Evolutionary conservation across 768 basidiomycete genomes (phyloP), one percentile per base, ranked within the genome.

Genomic region (Sporobolomyces pararoseus): DNA sequence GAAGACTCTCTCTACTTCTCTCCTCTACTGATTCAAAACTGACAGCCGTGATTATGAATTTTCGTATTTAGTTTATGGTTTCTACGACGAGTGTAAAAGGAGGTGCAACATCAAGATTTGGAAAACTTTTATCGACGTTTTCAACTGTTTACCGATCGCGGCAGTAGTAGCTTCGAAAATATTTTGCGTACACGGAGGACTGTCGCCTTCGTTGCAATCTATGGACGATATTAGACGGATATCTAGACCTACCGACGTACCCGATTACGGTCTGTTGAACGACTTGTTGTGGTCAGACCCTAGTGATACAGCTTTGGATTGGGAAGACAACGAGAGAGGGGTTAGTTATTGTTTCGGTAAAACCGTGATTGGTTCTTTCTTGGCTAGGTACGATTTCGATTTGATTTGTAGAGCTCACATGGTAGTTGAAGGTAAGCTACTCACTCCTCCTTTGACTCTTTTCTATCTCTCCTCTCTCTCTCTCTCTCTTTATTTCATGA

Each of bases 151-250:
- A 17, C 96, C 96, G 58, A 98, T 99, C 77, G 94, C 95, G 47
- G 93, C 96, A 37, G 90, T 99, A 78, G 96, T 99, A 57, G 96
- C 95, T 12, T 92, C 91, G 76, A 99, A 99, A 83, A 99, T 99
- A 78, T 99, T 99, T 81, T 98, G 96, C 78, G 96, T 99, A 19
- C 96, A 99, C 77, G 78, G 78, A 37, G 93, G 96, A 25, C 85
- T 99, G 46, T 93, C 91, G 13, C 92, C 92, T 27, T 91, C 90
- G 23, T 83, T 95, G 51, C 87, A 91, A 79, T 85, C 91, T 52
- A 98, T 99, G 94, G 96, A 99, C 64, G 94, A 99, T 81, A 97
- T 99, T 81, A 89, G 93, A 80, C 88, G 92, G 78, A 96, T 99
- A 84, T 88, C 92, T 76, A 86, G 96, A 71, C 96, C 96, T 29